These are phyloP conservation scores for Ottelia alismoides DNA, from an alignment of 106 monocot genomes.

Conservation along the genomic window DNA sequence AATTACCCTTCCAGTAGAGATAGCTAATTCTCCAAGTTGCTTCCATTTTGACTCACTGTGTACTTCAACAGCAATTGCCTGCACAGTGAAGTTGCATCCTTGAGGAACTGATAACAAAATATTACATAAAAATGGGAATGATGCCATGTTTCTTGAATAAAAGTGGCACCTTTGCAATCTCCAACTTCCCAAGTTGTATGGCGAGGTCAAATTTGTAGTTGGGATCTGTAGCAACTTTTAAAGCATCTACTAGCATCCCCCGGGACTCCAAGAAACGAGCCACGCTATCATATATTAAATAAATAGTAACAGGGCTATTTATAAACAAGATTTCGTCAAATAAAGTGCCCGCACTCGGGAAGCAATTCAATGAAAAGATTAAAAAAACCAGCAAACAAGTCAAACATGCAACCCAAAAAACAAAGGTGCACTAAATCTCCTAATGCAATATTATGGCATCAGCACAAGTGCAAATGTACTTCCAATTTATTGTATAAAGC, in stretches of 20 bases:
- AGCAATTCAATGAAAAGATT: background rate
- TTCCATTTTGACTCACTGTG: constrained; percentile 98
- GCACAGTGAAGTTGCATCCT: constrained; percentile 8
- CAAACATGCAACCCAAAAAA: too few species aligned
- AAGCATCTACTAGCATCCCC: constrained; percentile 84
- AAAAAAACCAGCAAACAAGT: too few species aligned
- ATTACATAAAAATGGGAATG: background rate
- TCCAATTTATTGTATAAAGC: too few species aligned
- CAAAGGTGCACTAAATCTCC: too few species aligned
- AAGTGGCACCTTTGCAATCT: constrained; percentile 66
- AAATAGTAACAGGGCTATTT: too few species aligned
- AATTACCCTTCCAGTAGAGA: constrained; percentile 81
- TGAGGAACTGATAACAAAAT: background rate
- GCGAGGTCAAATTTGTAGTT: constrained; percentile 93
- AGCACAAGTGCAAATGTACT: too few species aligned
- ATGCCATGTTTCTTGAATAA: background rate
- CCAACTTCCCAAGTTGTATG: constrained; percentile 76
- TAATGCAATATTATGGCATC: too few species aligned
- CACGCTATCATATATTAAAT: constrained; percentile 31
- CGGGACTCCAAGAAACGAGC: constrained; percentile 95
- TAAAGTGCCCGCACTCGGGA: background rate
- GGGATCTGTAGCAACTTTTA: constrained; percentile 89
- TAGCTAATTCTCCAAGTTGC: constrained; percentile 80
- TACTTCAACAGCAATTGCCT: constrained; percentile 72
- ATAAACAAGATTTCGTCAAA: too few species aligned